Conservation (phyloP, 495 filamentous ascomycete species). For the Sporormia fimetaria region DNA sequence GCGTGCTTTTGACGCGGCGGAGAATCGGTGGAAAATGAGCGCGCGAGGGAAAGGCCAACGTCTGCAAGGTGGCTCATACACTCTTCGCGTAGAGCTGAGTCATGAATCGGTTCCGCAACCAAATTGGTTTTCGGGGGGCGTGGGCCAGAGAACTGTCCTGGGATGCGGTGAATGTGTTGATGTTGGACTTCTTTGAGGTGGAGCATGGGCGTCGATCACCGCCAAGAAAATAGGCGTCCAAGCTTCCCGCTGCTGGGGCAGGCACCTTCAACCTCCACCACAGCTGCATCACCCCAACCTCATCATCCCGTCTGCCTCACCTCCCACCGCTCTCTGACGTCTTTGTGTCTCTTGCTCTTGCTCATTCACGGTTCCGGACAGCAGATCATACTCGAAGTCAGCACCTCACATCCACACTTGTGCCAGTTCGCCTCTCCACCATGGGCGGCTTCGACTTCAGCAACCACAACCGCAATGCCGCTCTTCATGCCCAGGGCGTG, state of each 20-base stretch:
- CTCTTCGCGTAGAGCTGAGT: no score
- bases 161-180: no score
- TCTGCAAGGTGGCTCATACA: no score
- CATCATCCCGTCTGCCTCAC: neutral
- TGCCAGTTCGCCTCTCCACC: constrained; percentile 8
- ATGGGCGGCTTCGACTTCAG: constrained; percentile 99
- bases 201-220: no score
- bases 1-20: constrained; percentile 1
- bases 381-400: neutral
- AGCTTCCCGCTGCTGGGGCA: neutral
- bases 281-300: neutral
- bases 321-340: neutral
- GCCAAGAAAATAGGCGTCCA: no score
- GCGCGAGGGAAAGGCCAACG: no score
- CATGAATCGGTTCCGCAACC: no score
- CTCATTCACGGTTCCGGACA: neutral
- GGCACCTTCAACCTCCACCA: neutral
- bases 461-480: constrained; percentile 96
- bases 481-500: constrained; percentile 83
- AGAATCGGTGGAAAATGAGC: no score
- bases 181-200: no score
- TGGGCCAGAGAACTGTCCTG: no score
- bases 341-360: no score
- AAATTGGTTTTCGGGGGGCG: no score
- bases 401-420: neutral